Base-by-base conservation (phyloP, 2,329 filamentous ascomycete species). In the Macroventuria anomochaeta region DNA sequence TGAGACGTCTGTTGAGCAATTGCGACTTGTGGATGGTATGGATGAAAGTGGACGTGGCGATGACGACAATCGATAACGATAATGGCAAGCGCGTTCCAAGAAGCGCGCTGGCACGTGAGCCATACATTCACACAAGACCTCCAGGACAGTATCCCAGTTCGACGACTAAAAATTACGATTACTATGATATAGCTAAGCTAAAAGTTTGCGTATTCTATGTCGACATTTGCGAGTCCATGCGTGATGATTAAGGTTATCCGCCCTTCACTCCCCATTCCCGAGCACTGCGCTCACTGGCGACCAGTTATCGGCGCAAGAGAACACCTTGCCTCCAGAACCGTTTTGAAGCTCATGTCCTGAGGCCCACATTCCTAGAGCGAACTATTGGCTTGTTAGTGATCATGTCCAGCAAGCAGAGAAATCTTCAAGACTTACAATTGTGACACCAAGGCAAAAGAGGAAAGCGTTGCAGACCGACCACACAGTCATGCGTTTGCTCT, bases 391-490 rank as follows among this genome's bases (percentile, higher is more conserved):
- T 28, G 36, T 60, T 29, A 53, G 42, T 7, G 6, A 10, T 3
- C 10, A 12, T 10, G 20, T n/a, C 6, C n/a, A 2, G 12, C 12
- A 21, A 12, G 8, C 23, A 31, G 2, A 2, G 4, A 2, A 28
- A 11, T 17, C 13, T n/a, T n/a, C 3, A 17, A 5, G 10, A 58
- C 69, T 61, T 56, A 69, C 68, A 44, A 73, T 69, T 4, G 59
- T 46, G 8, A 64, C 40, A n/a, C 70, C 71, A n/a, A 72, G 40
- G 5, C 61, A 25, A 13, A 82, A 72, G n/a, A 80, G 73, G 0
- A 73, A 29, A 0, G 69, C 58, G 53, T 83, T 83, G 20, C 81
- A n/a, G 4, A 77, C 48, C 3, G 77, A 78, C 20, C 82, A 64
- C 2, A 59, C 50, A 21, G 76, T 77, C 67, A 82, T 83, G 37